Evolutionary conservation across 2,329 filamentous ascomycete genomes (phyloP), one percentile per base, ranked within the genome.

Genomic region (Claviceps purpurea): DNA sequence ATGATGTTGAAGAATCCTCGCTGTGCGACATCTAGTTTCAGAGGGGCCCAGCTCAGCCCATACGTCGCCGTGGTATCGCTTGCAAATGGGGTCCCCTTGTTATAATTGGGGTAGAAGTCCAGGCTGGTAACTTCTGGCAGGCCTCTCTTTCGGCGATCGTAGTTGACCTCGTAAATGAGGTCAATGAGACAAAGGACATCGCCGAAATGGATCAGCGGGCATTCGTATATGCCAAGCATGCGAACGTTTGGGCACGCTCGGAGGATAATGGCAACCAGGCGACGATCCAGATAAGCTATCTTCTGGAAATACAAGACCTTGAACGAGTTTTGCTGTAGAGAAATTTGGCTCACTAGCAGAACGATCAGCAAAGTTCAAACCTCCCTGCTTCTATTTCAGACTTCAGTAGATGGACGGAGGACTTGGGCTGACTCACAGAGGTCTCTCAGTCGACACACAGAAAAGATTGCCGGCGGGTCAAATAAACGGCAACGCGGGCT

Each of bases 161-260:
- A 6, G 44, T 70, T 70, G 44, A 70, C 56, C 44, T 70, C 66
- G 37, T 63, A 50, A 20, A 70, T 66, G 2, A 69, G 53, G 49
- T 70, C 66, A 1, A 70, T 56, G 0, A 70, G 50, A 11, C 56
- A 59, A 1, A 67, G 49, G 0, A 67, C 51, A 22, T 70, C 68
- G 10, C 65, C 68, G n/a, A 68, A 59, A 30, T 69, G 64, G 4
- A 70, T 56, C 1, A 69, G 52, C 0, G 65, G 66, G 26, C 68
- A 70, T 48, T 66, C 60, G 50, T 70, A 70, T 2, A 70, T 57
- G 2, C 68, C 67, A 14, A 70, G 1, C 59, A 63, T 65, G 4
- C 56, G 59, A 8, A 69, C 55, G 1, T 63, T 51, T 0, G 62
- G 65, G 38, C 63, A 66, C 1, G 59, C 59, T 6, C 65, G 61